Evolutionary conservation across 139 green algal species (phyloP).

Genomic region (Eudorina sp.): DNA sequence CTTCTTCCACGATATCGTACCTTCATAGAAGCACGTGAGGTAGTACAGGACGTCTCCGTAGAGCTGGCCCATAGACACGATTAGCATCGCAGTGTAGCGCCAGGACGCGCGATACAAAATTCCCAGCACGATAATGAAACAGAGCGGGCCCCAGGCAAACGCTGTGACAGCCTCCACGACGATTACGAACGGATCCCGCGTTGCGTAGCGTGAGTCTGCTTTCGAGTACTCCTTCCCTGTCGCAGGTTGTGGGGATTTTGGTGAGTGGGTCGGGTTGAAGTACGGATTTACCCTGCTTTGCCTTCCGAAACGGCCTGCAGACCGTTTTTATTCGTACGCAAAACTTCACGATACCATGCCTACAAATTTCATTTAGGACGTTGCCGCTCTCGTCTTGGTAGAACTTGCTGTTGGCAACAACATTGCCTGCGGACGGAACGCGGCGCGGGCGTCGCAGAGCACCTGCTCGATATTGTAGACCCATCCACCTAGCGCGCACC

Average conservation of each 20-base stretch:
- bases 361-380: slow-evolving; percentile 86
- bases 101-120: slow-evolving; percentile 69
- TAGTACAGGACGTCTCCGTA: slow-evolving; percentile 95
- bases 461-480: no score
- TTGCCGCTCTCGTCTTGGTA: slow-evolving; percentile 77
- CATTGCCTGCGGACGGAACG: slow-evolving; percentile 59
- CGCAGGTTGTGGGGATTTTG: no score
- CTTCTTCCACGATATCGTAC: slow-evolving; percentile 50
- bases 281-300: no score
- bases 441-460: no score
- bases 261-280: no score
- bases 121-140: slow-evolving; percentile 75
- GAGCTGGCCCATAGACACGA: slow-evolving; percentile 88
- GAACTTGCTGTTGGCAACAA: slow-evolving; percentile 82
- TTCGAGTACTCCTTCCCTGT: slow-evolving; percentile 95
- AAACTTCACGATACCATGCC: slow-evolving; percentile 35
- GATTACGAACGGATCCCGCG: slow-evolving; percentile 88
- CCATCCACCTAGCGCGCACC: slow-evolving; percentile 59
- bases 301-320: no score
- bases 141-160: slow-evolving; percentile 84
- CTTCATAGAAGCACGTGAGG: slow-evolving; percentile 80
- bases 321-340: background rate
- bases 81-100: slow-evolving; percentile 76
- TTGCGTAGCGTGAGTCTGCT: slow-evolving; percentile 90
- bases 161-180: slow-evolving; percentile 90